These are phyloP conservation scores for Groenewaldozyma tartarivorans DNA, from an alignment of 805 yeast genomes.

Conservation along the genomic window DNA sequence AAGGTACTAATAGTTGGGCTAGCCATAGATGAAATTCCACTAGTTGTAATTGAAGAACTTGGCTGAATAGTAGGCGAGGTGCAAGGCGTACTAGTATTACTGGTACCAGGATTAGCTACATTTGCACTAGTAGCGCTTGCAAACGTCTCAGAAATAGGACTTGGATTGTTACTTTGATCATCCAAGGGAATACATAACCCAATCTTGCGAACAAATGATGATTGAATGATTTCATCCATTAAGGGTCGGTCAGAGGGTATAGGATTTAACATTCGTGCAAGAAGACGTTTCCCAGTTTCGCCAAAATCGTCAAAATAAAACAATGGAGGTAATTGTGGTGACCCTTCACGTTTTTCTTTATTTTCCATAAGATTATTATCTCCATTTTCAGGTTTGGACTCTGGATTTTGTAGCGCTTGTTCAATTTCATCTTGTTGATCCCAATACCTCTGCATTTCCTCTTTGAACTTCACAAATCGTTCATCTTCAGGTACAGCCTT, in stretches of 20 bases:
- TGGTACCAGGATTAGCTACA: neutral
- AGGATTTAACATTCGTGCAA: constrained; percentile 16
- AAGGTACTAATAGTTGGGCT: neutral
- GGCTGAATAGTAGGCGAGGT: no score
- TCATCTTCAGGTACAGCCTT: constrained; percentile 22
- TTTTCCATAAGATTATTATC: neutral
- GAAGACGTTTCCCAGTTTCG: constrained; percentile 13
- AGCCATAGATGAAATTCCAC: neutral
- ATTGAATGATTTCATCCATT: constrained; percentile 10
- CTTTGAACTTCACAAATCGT: constrained; percentile 14
- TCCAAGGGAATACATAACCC: constrained; percentile 16
- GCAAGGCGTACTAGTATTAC: constrained; percentile 1
- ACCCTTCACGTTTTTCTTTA: neutral
- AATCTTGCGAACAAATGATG: constrained; percentile 10
- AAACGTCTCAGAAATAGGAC: no score
- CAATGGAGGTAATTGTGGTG: constrained; percentile 9
- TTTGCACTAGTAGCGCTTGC: neutral
- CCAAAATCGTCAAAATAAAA: constrained; percentile 17
- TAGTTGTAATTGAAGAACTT: neutral
- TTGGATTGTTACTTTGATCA: neutral
- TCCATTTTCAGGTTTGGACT: neutral
- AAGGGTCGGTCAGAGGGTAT: constrained; percentile 14
- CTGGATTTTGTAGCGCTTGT: no score
- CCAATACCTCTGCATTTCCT: constrained; percentile 13
- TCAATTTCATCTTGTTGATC: constrained; percentile 7